These are phyloP conservation scores for Scleromitrula shiraiana DNA, from an alignment of 2,329 filamentous ascomycete species.

Conservation along the genomic window DNA sequence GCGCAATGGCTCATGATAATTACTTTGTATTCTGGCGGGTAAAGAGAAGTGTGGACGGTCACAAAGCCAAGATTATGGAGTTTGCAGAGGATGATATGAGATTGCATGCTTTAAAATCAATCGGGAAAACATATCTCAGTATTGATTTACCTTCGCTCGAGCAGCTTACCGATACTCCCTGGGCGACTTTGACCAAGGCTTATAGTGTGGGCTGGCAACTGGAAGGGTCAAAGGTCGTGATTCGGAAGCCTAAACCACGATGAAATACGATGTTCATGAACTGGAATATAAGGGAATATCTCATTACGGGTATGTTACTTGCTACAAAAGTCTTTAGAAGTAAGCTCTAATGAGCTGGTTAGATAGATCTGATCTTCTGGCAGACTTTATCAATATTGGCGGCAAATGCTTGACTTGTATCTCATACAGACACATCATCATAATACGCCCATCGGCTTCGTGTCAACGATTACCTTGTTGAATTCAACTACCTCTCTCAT, in stretches of 20 bases:
- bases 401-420: no score
- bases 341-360: no score
- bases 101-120: constrained; percentile 73
- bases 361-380: neutral
- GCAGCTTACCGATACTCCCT: constrained; percentile 57
- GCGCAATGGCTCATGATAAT: constrained; percentile 69
- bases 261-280: constrained; percentile 19
- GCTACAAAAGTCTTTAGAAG: no score
- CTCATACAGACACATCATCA: no score
- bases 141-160: constrained; percentile 65
- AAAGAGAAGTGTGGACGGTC: constrained; percentile 67
- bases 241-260: constrained; percentile 51
- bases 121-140: constrained; percentile 72
- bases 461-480: no score
- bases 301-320: constrained; percentile 2
- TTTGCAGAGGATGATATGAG: constrained; percentile 70
- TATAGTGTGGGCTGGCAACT: constrained; percentile 81
- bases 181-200: constrained; percentile 59
- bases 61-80: constrained; percentile 71
- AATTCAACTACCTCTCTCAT: no score
- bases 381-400: neutral
- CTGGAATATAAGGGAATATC: neutral
- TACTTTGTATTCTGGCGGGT: constrained; percentile 71
- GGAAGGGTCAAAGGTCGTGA: constrained; percentile 65
- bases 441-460: no score